Evolutionary conservation across 2,329 filamentous ascomycete species (phyloP).

Genomic region (Curvularia lunata): DNA sequence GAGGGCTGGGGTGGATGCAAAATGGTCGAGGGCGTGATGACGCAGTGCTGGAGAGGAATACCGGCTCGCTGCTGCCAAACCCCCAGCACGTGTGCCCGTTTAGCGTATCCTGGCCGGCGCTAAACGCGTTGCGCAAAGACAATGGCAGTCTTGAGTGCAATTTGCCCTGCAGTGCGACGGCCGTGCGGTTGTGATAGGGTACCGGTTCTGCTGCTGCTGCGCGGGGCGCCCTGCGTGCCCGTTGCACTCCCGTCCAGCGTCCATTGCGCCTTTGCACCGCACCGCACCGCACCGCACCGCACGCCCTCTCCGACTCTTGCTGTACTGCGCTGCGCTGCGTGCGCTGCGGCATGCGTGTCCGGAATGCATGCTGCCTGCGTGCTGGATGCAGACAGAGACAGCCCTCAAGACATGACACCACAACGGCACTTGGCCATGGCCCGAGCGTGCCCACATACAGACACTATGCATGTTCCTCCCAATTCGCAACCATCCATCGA

Average conservation of each 20-base stretch:
- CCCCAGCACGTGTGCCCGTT: constrained; percentile 21
- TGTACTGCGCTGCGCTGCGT: background rate
- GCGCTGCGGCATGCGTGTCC: background rate
- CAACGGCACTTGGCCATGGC: constrained; percentile 3
- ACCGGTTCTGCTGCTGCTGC: constrained; percentile 10
- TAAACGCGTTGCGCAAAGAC: constrained; percentile 19
- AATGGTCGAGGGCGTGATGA: constrained; percentile 22
- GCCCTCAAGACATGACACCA: constrained; percentile 12
- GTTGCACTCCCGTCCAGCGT: background rate
- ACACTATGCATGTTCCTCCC: background rate
- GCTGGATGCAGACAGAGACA: constrained; percentile 5
- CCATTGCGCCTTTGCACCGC: background rate
- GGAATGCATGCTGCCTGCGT: background rate
- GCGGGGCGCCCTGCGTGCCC: constrained; percentile 13
- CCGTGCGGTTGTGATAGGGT: background rate
- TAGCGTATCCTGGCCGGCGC: constrained; percentile 14
- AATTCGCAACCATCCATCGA: constrained; percentile 1
- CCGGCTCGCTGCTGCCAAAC: constrained; percentile 6
- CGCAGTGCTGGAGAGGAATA: constrained; percentile 20
- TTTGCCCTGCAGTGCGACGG: constrained; percentile 17
- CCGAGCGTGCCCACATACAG: background rate
- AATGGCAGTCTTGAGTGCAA: constrained; percentile 8
- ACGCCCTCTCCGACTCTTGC: background rate
- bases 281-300: background rate
- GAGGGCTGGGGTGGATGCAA: constrained; percentile 14